Percentiles rank a stretch among this genome's conserved stretches.
Conservation (phyloP, 371 early-diverging fungal genomes). For the Mycotypha africana region DNA sequence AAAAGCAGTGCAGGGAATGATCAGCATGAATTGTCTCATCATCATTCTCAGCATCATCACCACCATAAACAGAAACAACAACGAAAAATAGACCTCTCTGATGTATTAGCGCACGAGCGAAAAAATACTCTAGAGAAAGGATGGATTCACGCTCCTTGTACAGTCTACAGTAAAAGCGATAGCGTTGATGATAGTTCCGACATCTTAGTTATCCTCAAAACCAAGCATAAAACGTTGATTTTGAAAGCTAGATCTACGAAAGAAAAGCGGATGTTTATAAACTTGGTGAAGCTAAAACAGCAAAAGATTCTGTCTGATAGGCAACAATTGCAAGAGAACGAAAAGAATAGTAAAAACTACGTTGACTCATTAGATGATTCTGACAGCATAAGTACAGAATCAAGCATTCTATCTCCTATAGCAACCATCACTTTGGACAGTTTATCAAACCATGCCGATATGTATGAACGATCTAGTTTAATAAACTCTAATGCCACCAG, state of each 20-base stretch:
- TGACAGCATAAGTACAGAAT: too few relatives aligned
- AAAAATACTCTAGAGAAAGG: background rate
- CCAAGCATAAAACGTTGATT: constrained; percentile 1
- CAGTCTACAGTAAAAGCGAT: constrained; percentile 2
- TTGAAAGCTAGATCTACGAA: constrained; percentile 8
- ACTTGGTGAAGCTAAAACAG: constrained; percentile 13
- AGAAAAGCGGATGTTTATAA: constrained; percentile 22
- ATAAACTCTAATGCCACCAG: too few relatives aligned
- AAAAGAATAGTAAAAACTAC: too few relatives aligned
- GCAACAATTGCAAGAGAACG: background rate
- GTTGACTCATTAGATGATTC: too few relatives aligned
- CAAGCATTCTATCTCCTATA: too few relatives aligned
- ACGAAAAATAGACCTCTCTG: constrained; percentile 4
- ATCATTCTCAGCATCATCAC: too few relatives aligned
- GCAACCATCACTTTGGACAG: too few relatives aligned
- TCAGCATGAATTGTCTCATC: too few relatives aligned
- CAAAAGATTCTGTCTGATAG: background rate
- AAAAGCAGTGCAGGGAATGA: too few relatives aligned
- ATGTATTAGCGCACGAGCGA: constrained; percentile 10
- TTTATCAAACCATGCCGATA: too few relatives aligned
- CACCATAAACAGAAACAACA: too few relatives aligned
- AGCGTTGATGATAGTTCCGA: background rate
- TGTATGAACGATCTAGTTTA: too few relatives aligned
- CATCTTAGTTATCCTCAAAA: constrained; percentile 5
- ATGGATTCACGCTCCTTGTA: constrained; percentile 24